phyloP scores from a whole-genome alignment of 176 grass and related monocot genomes.

The Miscanthus lutarioriparius region DNA sequence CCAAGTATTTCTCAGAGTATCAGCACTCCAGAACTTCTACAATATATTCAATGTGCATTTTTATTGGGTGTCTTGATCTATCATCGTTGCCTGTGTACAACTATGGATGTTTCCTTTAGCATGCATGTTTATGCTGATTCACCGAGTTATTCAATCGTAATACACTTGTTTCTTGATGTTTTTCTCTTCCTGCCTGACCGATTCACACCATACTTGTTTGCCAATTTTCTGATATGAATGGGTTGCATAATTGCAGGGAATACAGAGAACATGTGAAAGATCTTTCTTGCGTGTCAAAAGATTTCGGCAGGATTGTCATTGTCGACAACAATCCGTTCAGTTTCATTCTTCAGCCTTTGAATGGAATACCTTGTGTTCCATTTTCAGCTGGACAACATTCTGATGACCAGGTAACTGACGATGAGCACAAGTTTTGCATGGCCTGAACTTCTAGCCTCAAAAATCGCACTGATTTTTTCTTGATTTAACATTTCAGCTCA shows the following conservation, averaged over 20 bases:
- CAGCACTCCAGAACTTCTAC: background rate
- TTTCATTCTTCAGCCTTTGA: conserved; percentile 93
- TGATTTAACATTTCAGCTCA: conserved; percentile 69
- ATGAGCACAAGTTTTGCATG: background rate
- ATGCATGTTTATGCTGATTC: background rate
- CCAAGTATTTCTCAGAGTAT: background rate
- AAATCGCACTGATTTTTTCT: conserved; percentile 21
- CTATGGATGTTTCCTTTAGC: background rate
- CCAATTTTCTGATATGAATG: conserved; percentile 22
- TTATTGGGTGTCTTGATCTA: background rate
- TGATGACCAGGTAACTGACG: conserved; percentile 78
- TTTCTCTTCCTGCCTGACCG: background rate
- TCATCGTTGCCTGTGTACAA: background rate
- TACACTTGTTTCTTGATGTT: background rate
- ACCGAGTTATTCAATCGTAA: background rate
- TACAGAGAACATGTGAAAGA: conserved; percentile 98
- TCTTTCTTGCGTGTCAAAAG: conserved; percentile 81
- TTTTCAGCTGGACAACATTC: conserved; percentile 86
- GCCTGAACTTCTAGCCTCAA: conserved; percentile 8
- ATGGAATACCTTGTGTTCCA: conserved; percentile 95
- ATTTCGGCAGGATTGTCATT: conserved; percentile 72
- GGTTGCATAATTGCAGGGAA: conserved; percentile 62
- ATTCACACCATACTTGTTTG: background rate
- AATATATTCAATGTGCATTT: background rate
- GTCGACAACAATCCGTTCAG: conserved; percentile 99